Percentiles rank a stretch among this genome's conserved stretches.
Conservation (phyloP, 1,284 basidiomycete species). For the Ustilago sp. region DNA sequence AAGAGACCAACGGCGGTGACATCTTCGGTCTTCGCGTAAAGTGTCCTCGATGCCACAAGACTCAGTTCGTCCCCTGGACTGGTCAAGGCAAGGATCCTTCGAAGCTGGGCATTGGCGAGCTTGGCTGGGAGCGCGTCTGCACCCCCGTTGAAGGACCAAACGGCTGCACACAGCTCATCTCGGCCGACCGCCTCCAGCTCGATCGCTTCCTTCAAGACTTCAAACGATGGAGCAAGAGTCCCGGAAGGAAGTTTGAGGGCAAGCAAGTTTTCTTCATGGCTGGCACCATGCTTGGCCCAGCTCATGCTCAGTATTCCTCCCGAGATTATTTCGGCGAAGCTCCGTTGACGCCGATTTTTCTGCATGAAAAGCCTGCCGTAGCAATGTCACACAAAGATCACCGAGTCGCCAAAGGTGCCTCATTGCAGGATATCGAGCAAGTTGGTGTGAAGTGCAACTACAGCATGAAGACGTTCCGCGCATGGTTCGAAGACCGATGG, state of each 20-base stretch:
- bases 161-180: slow-evolving; percentile 21
- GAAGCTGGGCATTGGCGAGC: slow-evolving; percentile 36
- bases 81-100: slow-evolving; percentile 32
- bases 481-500: slow-evolving; percentile 34
- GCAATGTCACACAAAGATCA: slow-evolving; percentile 16
- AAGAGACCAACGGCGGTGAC: slow-evolving; percentile 37
- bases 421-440: slow-evolving; percentile 28
- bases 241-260: slow-evolving; percentile 10
- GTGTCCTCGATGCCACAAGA: slow-evolving; percentile 27
- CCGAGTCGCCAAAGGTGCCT: not conserved
- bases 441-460: slow-evolving; percentile 26
- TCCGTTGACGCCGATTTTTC: slow-evolving; percentile 34
- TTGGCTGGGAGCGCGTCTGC: slow-evolving; percentile 37
- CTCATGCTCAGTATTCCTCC: slow-evolving; percentile 17
- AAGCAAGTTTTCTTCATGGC: slow-evolving; percentile 40
- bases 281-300: slow-evolving; percentile 35
- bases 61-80: slow-evolving; percentile 45
- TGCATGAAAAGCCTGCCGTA: slow-evolving; percentile 28
- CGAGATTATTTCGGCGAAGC: slow-evolving; percentile 32
- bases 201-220: slow-evolving; percentile 44
- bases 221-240: slow-evolving; percentile 25
- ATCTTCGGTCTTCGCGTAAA: slow-evolving; percentile 43
- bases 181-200: slow-evolving; percentile 42
- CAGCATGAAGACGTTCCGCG: slow-evolving; percentile 27
- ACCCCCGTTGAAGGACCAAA: not conserved